These are phyloP conservation scores for Inga laurina DNA, from an alignment of 306 rosid genomes.

Conservation along the genomic window DNA sequence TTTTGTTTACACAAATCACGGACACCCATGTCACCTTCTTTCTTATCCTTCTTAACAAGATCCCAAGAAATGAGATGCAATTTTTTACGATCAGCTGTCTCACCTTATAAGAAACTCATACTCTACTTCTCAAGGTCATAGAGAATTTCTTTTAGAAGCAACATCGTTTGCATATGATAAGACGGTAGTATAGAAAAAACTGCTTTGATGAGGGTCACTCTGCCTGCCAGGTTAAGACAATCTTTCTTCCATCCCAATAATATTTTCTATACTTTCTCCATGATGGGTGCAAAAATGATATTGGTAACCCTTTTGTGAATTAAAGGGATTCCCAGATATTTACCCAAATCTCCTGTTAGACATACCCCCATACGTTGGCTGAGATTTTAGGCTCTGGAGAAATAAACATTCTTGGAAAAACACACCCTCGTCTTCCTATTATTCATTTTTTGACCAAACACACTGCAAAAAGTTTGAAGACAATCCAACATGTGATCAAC, in stretches of 20 bases:
- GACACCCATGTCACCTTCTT: too few relatives aligned
- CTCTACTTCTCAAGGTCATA: not conserved
- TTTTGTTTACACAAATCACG: too few relatives aligned
- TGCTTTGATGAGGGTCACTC: too few relatives aligned
- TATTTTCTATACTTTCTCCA: not conserved
- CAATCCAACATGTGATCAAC: not conserved
- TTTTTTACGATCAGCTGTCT: accelerated
- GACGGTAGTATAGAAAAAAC: not conserved
- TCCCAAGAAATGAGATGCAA: not conserved
- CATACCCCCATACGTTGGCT: not conserved
- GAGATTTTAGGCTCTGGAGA: too few relatives aligned
- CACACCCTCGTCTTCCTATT: too few relatives aligned
- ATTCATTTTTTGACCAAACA: not conserved
- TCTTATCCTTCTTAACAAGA: too few relatives aligned
- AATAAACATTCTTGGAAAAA: too few relatives aligned
- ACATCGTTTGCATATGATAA: not conserved
- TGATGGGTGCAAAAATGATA: not conserved
- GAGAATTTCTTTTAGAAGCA: not conserved
- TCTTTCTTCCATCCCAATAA: not conserved
- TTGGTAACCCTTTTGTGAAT: too few relatives aligned
- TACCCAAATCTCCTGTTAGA: not conserved
- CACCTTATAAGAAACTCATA: not conserved
- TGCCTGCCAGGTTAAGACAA: not conserved
- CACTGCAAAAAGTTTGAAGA: accelerated
- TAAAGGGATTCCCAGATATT: not conserved